phyloP scores from a whole-genome alignment of 1,284 basidiomycete species.

The Polyporus tsugae region DNA sequence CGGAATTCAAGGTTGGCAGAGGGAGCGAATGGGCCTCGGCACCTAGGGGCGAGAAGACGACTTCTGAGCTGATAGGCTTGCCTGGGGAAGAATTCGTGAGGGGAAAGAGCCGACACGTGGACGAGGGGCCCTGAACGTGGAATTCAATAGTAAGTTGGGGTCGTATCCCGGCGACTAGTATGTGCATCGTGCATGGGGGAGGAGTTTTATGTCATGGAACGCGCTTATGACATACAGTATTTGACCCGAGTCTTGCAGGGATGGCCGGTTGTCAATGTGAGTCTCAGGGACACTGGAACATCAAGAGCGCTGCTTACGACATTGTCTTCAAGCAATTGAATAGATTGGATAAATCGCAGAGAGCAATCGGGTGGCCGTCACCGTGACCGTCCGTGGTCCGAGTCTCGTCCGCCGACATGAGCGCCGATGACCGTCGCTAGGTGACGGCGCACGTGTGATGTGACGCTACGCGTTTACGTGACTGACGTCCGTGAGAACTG shows the following conservation, averaged over 20 bases:
- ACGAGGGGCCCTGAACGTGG: no score
- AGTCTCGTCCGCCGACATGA: no score
- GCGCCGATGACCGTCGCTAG: no score
- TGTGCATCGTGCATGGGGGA: neutral
- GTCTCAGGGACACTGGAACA: neutral
- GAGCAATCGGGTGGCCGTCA: no score
- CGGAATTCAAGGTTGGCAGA: neutral
- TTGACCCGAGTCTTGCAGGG: neutral
- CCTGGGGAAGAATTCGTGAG: neutral
- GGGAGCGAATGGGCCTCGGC: neutral
- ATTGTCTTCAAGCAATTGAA: neutral
- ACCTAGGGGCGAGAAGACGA: neutral
- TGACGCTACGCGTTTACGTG: conserved; percentile 13
- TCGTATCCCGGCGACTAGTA: no score
- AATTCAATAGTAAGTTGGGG: no score
- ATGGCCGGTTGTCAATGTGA: neutral
- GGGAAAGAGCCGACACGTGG: no score
- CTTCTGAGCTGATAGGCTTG: neutral
- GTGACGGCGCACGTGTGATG: neutral
- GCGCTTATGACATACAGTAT: neutral
- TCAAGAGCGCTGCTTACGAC: neutral
- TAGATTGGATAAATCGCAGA: no score
- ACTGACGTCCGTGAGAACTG: conserved; percentile 11
- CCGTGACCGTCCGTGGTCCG: no score
- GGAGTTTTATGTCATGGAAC: neutral